Conservation (phyloP, 2,329 filamentous ascomycete genomes). For the Epichloe hybrida region DNA sequence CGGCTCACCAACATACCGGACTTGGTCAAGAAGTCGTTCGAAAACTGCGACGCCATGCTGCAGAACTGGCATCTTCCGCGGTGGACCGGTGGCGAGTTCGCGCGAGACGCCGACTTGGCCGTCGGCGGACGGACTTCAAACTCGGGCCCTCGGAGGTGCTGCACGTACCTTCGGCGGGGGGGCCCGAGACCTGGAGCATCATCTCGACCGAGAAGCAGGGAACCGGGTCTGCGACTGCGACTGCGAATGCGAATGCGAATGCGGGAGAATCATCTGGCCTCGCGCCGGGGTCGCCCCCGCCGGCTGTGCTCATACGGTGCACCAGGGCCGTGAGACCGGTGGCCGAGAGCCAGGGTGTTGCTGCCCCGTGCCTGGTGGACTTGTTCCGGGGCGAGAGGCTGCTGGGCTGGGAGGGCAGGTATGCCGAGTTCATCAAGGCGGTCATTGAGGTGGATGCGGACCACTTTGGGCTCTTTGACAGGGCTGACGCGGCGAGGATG, state of each 20-base stretch:
- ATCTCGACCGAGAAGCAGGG: not conserved
- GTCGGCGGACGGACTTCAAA: conserved; percentile 9
- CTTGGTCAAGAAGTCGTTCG: conserved; percentile 15
- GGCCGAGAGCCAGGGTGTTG: not conserved
- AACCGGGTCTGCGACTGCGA: not conserved
- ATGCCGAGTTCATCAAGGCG: conserved; percentile 16
- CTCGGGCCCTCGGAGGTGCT: conserved; percentile 10
- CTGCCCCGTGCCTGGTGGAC: conserved; percentile 12
- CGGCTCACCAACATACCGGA: conserved; percentile 12
- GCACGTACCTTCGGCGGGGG: conserved; percentile 10
- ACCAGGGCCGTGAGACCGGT: conserved; percentile 3
- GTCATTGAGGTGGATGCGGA: conserved; percentile 15
- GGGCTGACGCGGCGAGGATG: conserved; percentile 1
- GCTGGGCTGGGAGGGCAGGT: conserved; percentile 16
- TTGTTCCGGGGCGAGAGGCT: conserved; percentile 13
- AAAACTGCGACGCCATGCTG: conserved; percentile 18
- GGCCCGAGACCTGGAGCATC: conserved; percentile 7
- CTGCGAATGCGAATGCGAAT: not conserved
- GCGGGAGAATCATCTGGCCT: not conserved
- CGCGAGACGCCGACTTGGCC: conserved; percentile 7
- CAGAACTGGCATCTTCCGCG: conserved; percentile 15
- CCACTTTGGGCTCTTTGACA: conserved; percentile 17
- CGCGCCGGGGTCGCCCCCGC: conserved; percentile 9
- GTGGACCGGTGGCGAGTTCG: conserved; percentile 12
- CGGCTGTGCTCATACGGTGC: conserved; percentile 13